phyloP scores from a whole-genome alignment of 768 basidiomycete genomes.

The Leccinum ochraceum region DNA sequence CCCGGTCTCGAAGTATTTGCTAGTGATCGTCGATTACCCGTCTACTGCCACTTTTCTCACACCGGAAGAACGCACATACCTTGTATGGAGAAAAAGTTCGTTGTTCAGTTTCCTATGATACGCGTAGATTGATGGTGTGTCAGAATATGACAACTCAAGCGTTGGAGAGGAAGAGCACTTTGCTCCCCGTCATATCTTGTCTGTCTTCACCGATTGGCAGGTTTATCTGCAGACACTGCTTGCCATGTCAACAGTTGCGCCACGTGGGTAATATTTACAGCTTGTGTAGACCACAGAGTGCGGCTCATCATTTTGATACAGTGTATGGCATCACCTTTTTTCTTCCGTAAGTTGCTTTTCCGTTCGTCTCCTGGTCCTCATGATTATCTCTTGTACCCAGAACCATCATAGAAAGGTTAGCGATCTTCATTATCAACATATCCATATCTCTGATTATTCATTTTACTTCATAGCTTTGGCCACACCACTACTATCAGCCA shows the following conservation, averaged over 20 bases:
- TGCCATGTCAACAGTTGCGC: conserved; percentile 52
- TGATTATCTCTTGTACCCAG: conserved; percentile 30
- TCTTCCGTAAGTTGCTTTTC: conserved; percentile 52
- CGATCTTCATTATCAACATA: background rate
- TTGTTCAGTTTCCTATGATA: conserved; percentile 24
- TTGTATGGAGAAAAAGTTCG: conserved; percentile 23
- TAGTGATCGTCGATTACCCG: conserved; percentile 58
- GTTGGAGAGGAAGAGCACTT: conserved; percentile 53
- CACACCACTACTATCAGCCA: conserved; percentile 57
- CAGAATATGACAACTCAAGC: conserved; percentile 36
- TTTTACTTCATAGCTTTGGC: conserved; percentile 49
- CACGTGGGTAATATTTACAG: conserved; percentile 44
- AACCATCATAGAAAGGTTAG: conserved; percentile 57
- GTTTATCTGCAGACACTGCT: conserved; percentile 27
- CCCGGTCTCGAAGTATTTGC: background rate
- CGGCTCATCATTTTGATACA: conserved; percentile 25
- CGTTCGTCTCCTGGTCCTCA: conserved; percentile 2
- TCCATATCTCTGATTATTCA: conserved; percentile 2
- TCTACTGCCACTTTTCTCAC: conserved; percentile 20
- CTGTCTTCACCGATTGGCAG: conserved; percentile 66
- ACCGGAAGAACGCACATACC: conserved; percentile 17
- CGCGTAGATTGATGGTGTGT: conserved; percentile 51
- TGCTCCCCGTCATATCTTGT: conserved; percentile 50
- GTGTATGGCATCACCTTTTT: conserved; percentile 74
- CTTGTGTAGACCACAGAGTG: background rate